Evolutionary conservation across 1,139 yeast genomes (phyloP), one percentile per base, ranked within the genome.

Genomic region (Suhomyces kunorum): DNA sequence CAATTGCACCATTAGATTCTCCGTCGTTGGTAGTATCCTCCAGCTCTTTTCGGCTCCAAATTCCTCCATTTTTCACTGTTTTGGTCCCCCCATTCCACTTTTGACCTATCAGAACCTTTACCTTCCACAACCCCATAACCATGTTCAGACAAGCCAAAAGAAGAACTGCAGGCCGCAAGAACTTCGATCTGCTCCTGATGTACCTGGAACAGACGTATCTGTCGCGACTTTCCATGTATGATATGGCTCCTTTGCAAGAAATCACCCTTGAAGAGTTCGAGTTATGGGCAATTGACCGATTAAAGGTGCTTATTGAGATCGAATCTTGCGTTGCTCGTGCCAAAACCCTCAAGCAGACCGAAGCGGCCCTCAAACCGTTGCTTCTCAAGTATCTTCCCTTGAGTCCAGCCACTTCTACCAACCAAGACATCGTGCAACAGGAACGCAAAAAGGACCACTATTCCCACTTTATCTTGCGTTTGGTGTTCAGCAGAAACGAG

Each of bases 181-280:
- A 85, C 63, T 83, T 83, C 54, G 88, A 80, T 40, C 48, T 48
- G 42, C 44, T 53, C 17, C 45, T 48, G 54, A 46, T 63, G 5
- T 61, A 59, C 40, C 39, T 34, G 18, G 39, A 34, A 1, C 38
- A 36, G 12, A 31, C 51, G 39, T 54, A 53, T 39, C 16, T 40
- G 32, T 52, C 61, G 14, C 53, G 92, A 30, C 68, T 86, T 37
- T 79, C 83, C 34, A 76, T 90, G 55, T 92, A 92, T 61, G 76
- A 72, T 31, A 50, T 68, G 4, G 94, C 96, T 6, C 98, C 98
- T 1, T 63, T 74, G 26, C 81, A 83, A 25, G 98, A 92, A 62
- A 81, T 92, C 55, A 88, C 97, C 0, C 61, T 92, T 27, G 97
- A 90, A 49, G 87, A 92, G 57, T 94, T 92, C 61, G 98, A 92